phyloP scores from a whole-genome alignment of 2,329 filamentous ascomycete genomes.

The Sporothrix inflata region DNA sequence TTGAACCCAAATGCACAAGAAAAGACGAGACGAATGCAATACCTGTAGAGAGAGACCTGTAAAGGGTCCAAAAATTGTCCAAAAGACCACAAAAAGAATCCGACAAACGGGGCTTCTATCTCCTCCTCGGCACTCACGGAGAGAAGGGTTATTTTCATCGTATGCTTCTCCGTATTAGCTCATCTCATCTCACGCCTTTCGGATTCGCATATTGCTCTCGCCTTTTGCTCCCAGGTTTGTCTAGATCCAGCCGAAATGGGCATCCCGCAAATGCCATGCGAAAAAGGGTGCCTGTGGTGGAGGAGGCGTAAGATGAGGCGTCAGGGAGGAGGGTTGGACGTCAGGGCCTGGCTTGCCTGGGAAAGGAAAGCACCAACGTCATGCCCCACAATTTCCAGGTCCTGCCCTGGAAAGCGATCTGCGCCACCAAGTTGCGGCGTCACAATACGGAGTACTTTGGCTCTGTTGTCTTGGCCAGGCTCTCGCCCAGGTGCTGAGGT shows the following conservation, averaged over 20 bases:
- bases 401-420: conserved; percentile 6
- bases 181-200: neutral
- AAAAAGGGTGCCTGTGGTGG: conserved; percentile 18
- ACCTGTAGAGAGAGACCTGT: neutral
- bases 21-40: neutral
- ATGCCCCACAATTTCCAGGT: conserved; percentile 22
- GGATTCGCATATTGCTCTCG: neutral
- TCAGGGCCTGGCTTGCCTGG: neutral
- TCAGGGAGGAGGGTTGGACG: neutral
- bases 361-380: conserved; percentile 4
- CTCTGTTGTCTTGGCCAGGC: neutral
- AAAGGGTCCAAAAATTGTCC: no score
- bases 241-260: neutral
- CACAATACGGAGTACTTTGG: neutral
- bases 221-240: neutral
- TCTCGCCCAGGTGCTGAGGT: neutral
- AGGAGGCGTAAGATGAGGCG: neutral
- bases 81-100: neutral
- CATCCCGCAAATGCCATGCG: neutral
- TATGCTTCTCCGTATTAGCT: neutral
- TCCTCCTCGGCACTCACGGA: neutral
- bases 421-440: conserved; percentile 11
- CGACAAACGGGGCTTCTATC: neutral
- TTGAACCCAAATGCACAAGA: neutral
- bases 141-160: neutral